Percentiles rank a stretch among this genome's conserved stretches.
phyloP scores from a whole-genome alignment of 768 basidiomycete genomes.

The Lactarius hatsudake region DNA sequence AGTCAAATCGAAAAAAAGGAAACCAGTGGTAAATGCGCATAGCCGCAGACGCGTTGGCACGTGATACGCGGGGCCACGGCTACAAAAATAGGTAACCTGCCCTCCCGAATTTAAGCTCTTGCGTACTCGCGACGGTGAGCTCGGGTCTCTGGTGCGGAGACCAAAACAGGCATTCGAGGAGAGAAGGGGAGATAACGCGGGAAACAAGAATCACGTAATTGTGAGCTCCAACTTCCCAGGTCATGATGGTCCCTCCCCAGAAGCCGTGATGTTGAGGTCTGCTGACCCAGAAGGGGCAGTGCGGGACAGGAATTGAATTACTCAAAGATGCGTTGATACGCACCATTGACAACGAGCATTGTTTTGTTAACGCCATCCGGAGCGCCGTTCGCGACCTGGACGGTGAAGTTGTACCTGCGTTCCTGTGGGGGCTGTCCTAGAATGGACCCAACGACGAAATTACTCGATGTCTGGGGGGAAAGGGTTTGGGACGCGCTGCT shows the following conservation, averaged over 20 bases:
- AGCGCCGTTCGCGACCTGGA: constrained; percentile 39
- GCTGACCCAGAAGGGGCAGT: not conserved
- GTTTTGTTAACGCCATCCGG: constrained; percentile 42
- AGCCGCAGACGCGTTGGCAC: not conserved
- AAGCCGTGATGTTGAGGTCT: not conserved
- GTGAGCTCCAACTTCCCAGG: not conserved
- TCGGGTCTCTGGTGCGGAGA: not conserved
- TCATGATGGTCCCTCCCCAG: not conserved
- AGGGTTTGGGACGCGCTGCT: not conserved
- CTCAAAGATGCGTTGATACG: not conserved
- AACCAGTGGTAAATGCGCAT: not conserved
- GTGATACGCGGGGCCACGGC: not conserved
- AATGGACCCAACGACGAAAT: constrained; percentile 26
- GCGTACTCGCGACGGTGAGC: not conserved
- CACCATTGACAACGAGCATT: constrained; percentile 50
- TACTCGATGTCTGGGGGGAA: constrained; percentile 2
- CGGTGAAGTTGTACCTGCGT: constrained; percentile 44
- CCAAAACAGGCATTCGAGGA: not conserved
- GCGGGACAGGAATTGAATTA: not conserved
- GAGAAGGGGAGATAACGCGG: not conserved
- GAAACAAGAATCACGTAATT: not conserved
- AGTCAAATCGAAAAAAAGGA: not conserved
- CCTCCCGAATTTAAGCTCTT: not conserved
- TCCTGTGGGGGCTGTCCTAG: constrained; percentile 36
- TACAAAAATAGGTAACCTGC: not conserved